Base-by-base conservation (phyloP, 2,329 filamentous ascomycete species). In the Pyrenochaeta sp. region DNA sequence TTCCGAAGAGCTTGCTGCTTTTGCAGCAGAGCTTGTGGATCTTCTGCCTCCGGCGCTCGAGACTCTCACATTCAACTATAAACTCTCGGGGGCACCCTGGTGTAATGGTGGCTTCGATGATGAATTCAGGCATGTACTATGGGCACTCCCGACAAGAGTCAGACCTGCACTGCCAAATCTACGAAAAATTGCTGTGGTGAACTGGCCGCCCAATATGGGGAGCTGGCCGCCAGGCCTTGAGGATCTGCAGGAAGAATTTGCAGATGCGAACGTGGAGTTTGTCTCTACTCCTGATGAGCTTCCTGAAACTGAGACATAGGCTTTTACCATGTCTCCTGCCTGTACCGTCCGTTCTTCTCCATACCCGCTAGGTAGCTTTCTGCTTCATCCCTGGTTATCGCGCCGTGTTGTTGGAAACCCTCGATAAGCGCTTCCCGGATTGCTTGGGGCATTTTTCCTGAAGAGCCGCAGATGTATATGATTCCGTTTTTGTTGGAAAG, bases 391-490 rank as follows among this genome's bases (percentile, higher is more conserved):
- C 81, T 71, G 36, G 75, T 66, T 70, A 81, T 68, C 2, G 53
- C 56, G 1, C 78, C 80, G 43, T 79, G 74, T n/a, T 72, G 69
- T 45, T 77, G 76, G 56, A 91, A 84, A 2, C 83, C 80, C 69
- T 90, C 86, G n/a, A 88, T 80, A 27, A 92, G 77, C 4, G 89
- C 88, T 69, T 88, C 85, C 19, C 88, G 80, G 1, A 92, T 86
- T 10, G 87, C 88, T 67, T 88, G 86, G 1, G 90, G 89, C 90
- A 92, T 92, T 57, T 84, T 85, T 0, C 90, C 90, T 0, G 87
- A 90, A 0, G 85, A 86, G 1, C 85, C 86, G 67, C 85, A 87
- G 22, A 88, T 79, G 64, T 83, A 86, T 0, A 87, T 80, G 13
- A 86, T 82, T 0, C 87, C 88, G 0, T 77, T 66, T 12, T 79